Conservation (phyloP, 169 alveolate genomes). For the Plasmodium falciparum region DNA sequence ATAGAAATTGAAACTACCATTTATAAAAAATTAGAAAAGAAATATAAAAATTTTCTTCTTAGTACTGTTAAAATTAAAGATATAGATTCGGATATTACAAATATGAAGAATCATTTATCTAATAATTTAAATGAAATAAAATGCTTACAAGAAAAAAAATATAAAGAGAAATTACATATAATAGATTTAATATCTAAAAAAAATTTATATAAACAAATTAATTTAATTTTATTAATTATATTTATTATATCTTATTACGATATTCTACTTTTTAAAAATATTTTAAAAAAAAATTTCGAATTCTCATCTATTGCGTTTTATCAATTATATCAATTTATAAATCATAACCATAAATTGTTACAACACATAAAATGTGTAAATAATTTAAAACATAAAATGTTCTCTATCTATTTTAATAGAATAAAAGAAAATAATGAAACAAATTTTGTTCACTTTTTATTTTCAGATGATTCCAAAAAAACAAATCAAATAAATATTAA, state of each 20-base stretch:
- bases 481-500: not conserved
- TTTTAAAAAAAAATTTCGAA: conserved; percentile 58
- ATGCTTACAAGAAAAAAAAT: conserved; percentile 43
- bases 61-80: conserved; percentile 40
- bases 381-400: conserved; percentile 48
- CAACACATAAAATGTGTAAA: conserved; percentile 32
- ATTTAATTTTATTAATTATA: conserved; percentile 52
- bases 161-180: conserved; percentile 54
- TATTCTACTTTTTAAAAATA: conserved; percentile 60
- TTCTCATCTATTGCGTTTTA: conserved; percentile 36
- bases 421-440: conserved; percentile 72
- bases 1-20: conserved; percentile 72
- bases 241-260: conserved; percentile 48
- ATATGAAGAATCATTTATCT: conserved; percentile 35
- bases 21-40: conserved; percentile 68
- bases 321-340: conserved; percentile 32
- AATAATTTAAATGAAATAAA: conserved; percentile 61
- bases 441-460: conserved; percentile 53
- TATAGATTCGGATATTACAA: conserved; percentile 29
- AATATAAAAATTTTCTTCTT: conserved; percentile 27
- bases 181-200: conserved; percentile 35
- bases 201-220: conserved; percentile 45
- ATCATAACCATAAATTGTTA: conserved; percentile 11
- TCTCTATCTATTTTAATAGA: conserved; percentile 49
- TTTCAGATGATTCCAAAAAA: conserved; percentile 54